A percentile compares a stretch with the other conserved stretches of the same genome.
Evolutionary conservation across 495 filamentous ascomycete genomes (phyloP).

Genomic region (Parmelia sp.): DNA sequence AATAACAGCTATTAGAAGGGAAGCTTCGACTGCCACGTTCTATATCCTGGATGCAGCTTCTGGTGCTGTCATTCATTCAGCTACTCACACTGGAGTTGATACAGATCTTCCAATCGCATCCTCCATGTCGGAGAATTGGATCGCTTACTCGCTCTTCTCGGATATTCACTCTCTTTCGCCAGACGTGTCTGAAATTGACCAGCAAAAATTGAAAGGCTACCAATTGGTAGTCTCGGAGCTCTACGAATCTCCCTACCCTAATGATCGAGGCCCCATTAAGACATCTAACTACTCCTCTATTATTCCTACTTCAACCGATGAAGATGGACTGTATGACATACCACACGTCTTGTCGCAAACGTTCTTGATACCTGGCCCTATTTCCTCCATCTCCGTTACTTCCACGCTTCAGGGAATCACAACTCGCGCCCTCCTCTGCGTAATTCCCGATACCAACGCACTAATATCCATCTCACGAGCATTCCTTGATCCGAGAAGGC

Average conservation of each 20-base stretch:
- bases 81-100: constrained; percentile 68
- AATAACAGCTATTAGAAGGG: constrained; percentile 60
- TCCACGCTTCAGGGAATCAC: constrained; percentile 92
- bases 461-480: constrained; percentile 73
- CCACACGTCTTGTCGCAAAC: constrained; percentile 74
- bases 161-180: constrained; percentile 45
- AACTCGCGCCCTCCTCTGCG: constrained; percentile 70
- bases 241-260: constrained; percentile 74
- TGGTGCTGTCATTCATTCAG: constrained; percentile 66
- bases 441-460: constrained; percentile 60
- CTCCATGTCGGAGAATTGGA: constrained; percentile 89
- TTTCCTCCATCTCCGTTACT: constrained; percentile 75
- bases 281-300: constrained; percentile 66
- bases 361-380: constrained; percentile 68
- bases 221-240: constrained; percentile 82
- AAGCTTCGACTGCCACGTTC: constrained; percentile 52
- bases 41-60: constrained; percentile 85
- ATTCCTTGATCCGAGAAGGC: constrained; percentile 80
- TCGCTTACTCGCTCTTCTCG: constrained; percentile 79
- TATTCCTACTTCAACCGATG: constrained; percentile 43
- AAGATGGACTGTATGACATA: constrained; percentile 33
- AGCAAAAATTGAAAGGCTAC: constrained; percentile 52
- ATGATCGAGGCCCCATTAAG: constrained; percentile 78
- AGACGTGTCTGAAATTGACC: constrained; percentile 26
- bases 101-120: constrained; percentile 66